Conservation (phyloP, 495 filamentous ascomycete species). For the Staphylotrichum tortipilum region DNA sequence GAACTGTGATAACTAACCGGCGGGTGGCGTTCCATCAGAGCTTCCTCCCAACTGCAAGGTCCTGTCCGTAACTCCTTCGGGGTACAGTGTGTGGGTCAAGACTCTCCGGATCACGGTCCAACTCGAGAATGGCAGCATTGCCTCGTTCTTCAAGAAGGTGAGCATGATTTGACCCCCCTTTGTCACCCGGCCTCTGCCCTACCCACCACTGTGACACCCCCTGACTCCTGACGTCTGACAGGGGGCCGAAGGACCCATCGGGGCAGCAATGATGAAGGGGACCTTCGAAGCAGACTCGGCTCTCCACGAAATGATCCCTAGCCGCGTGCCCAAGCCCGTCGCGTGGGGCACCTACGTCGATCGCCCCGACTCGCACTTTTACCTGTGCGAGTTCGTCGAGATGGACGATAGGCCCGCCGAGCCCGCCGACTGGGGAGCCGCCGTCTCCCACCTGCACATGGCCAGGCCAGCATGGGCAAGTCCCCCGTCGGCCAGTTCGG, state of each 20-base stretch:
- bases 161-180: not conserved
- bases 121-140: not conserved
- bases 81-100: not conserved
- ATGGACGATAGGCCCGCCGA: not conserved
- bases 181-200: not conserved
- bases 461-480: not conserved
- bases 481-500: not conserved
- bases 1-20: no score
- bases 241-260: not conserved
- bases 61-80: not conserved
- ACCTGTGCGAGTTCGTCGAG: not conserved
- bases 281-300: not conserved
- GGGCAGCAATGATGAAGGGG: not conserved
- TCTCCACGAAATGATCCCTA: not conserved
- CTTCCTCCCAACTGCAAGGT: not conserved
- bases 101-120: not conserved
- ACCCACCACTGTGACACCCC: no score
- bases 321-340: not conserved
- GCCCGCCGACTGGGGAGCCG: not conserved
- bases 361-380: not conserved
- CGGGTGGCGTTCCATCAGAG: no score
- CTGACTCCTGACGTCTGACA: no score
- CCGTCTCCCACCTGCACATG: not conserved
- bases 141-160: not conserved
- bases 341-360: not conserved